Base-by-base conservation (phyloP, 2,329 filamentous ascomycete genomes). In the Knufia fluminis region DNA sequence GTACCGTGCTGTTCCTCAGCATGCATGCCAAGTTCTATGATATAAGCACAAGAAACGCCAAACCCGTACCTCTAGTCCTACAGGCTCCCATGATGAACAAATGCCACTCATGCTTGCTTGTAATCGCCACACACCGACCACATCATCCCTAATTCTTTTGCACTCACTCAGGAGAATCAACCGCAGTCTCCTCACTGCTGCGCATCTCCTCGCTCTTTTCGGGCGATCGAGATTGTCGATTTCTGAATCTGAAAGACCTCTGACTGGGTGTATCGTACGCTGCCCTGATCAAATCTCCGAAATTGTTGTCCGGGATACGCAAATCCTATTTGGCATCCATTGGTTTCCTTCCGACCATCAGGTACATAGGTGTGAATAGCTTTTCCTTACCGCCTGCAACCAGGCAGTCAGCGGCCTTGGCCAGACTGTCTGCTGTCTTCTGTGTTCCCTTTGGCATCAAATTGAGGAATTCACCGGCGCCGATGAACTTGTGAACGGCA, bases 321-420 rank as follows among this genome's bases (percentile, higher is more conserved):
- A 40, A 28, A 17, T 40, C 35, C 45, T 48, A 48, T 16, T 48
- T 48, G 28, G 45, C 45, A 40, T 40, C 23, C 12, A 48, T 14
- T 17, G 91, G 88, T 77, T 96, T 96, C 70, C 86, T 82, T 53
- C 81, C 91, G 52, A 96, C 80, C 87, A 96, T 96, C 64, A 97
- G 74, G 72, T 95, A 96, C 91, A 97, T 97, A 50, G 91, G 91
- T 1, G 91, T 97, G 71, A 97, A 97, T n/a, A 97, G 78, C 68
- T 94, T 86, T 72, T 90, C 77, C 66, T 81, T 79, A 31, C 82
- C 91, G 68, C 91, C 91, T 42, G 86, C 87, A 19, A 95, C 90
- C 46, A 97, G 74, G 61, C 80, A 85, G 68, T 96, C 90, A 9
- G 80, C 89, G 26, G 87, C 90, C 51, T 82, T 63, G 4, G 85